Percentiles rank a stretch among this genome's conserved stretches.
These are phyloP conservation scores for Sarocladium oryzae DNA, from an alignment of 2,329 filamentous ascomycete species.

Conservation along the genomic window DNA sequence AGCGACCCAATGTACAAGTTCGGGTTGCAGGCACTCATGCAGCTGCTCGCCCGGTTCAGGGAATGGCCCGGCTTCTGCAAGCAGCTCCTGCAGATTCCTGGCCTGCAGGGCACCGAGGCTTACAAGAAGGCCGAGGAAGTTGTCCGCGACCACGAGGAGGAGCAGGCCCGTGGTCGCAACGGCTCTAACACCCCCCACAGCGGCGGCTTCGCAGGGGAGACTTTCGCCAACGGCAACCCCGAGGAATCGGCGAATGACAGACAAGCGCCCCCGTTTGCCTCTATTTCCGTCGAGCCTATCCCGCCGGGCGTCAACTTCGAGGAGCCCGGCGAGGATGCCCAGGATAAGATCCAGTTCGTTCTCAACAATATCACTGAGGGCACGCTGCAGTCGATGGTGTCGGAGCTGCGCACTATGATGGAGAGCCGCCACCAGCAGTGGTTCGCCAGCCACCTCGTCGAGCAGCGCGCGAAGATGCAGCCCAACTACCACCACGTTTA, in stretches of 20 bases:
- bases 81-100: constrained; percentile 73
- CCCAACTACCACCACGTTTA: constrained; percentile 95
- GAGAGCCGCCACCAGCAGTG: constrained; percentile 83
- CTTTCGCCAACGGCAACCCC: constrained; percentile 61
- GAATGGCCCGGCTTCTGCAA: constrained; percentile 97
- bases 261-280: constrained; percentile 64
- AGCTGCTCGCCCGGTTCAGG: constrained; percentile 72
- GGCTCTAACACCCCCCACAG: constrained; percentile 34
- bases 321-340: constrained; percentile 75
- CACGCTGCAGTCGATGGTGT: constrained; percentile 78
- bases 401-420: constrained; percentile 71
- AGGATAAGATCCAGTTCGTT: constrained; percentile 92
- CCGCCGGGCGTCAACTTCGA: constrained; percentile 60
- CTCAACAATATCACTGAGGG: constrained; percentile 93
- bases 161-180: constrained; percentile 49
- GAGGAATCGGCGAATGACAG: constrained; percentile 58
- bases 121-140: constrained; percentile 78
- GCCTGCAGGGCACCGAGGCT: constrained; percentile 77
- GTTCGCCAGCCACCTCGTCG: constrained; percentile 93
- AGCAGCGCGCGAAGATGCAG: constrained; percentile 93
- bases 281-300: constrained; percentile 69
- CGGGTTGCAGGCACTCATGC: constrained; percentile 87
- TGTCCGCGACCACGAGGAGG: constrained; percentile 60
- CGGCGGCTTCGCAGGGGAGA: constrained; percentile 35
- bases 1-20: constrained; percentile 97